Evolutionary conservation across 257 asterid genomes (phyloP), one percentile per base, ranked within the genome.

Genomic region (Nicotiana knightiana): DNA sequence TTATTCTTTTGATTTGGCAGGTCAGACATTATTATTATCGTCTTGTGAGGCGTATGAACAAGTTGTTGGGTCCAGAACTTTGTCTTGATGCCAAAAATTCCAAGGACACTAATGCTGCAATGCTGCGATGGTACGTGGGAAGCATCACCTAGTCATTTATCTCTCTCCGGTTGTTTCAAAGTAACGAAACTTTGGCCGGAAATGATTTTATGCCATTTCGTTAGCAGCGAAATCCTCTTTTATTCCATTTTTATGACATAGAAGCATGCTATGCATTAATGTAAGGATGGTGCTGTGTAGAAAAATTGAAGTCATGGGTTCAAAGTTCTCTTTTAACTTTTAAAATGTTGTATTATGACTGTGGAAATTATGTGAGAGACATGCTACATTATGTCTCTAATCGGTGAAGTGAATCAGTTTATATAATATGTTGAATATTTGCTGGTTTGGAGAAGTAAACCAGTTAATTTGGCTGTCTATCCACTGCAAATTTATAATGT

Each of bases 11-110:
- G 64, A 79, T 39, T 58, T 77, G 84, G 28, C 90, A 92, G 99
- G 99, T 94, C 76, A 88, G 99, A 84, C 97, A 94, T 89, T 96
- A 96, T 85, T 96, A 96, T 85, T 96, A 96, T 87, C 95, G 99
- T 64, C 98, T 96, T 84, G 98, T 94, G 43, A 91, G 99, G 87
- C 93, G 99, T 67, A 96, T 96, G 99, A 96, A 96, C 93, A 96
- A 96, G 89, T 89, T 96, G 90, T 85, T 96, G 88, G 98, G 97
- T 65, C 99, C 99, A 46, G 97, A 93, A 67, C 97, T 96, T 85
- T 88, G 86, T 85, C 98, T 96, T 83, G 97, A 96, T 88, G 99
- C 99, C 87, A 93, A 91, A 87, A 96, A 96, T 83, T 94, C 96
- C 28, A 94, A 92, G 87, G 98, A 94, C 81, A 96, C 99, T 76